Evolutionary conservation across 176 grass and related monocot species (phyloP).

Genomic region (Chrysopogon serrulatus): DNA sequence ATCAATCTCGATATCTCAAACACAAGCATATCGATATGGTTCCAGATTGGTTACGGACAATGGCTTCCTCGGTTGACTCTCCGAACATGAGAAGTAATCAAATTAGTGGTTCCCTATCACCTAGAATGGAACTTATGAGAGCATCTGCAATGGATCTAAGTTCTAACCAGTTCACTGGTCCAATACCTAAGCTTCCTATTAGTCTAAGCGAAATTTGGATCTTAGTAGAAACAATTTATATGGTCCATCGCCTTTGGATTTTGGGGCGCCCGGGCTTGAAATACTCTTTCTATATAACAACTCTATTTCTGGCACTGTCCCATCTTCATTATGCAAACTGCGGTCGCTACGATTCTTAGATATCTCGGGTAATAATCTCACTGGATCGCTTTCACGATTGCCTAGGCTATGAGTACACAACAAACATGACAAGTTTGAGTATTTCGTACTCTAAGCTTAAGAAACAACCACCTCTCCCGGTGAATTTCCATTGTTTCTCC

Average conservation of each 20-base stretch:
- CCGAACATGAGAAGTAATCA: slow-evolving; percentile 23
- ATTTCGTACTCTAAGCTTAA: neutral
- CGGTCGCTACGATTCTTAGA: neutral
- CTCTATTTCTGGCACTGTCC: slow-evolving; percentile 27
- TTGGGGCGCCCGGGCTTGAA: neutral
- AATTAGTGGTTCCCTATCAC: neutral
- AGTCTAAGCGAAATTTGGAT: neutral
- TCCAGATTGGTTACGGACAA: slow-evolving; percentile 34
- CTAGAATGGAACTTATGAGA: neutral
- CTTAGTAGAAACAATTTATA: slow-evolving; percentile 33
- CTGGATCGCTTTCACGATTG: neutral
- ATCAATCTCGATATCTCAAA: slow-evolving; percentile 6
- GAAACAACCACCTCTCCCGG: slow-evolving; percentile 20
- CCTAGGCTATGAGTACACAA: neutral
- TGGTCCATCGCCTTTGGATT: slow-evolving; percentile 1
- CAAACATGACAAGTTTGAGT: neutral
- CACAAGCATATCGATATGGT: slow-evolving; percentile 19
- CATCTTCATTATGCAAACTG: slow-evolving; percentile 25
- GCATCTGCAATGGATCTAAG: neutral
- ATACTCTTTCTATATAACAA: slow-evolving; percentile 6
- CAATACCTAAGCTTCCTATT: slow-evolving; percentile 23
- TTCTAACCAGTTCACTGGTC: slow-evolving; percentile 21
- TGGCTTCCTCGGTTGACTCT: fast-evolving
- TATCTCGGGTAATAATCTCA: slow-evolving; percentile 4
- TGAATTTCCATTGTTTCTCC: slow-evolving; percentile 10